A percentile compares a stretch with the other conserved stretches of the same genome.
Evolutionary conservation across 2,329 filamentous ascomycete species (phyloP).

Genomic region (Leptographium lundbergii): DNA sequence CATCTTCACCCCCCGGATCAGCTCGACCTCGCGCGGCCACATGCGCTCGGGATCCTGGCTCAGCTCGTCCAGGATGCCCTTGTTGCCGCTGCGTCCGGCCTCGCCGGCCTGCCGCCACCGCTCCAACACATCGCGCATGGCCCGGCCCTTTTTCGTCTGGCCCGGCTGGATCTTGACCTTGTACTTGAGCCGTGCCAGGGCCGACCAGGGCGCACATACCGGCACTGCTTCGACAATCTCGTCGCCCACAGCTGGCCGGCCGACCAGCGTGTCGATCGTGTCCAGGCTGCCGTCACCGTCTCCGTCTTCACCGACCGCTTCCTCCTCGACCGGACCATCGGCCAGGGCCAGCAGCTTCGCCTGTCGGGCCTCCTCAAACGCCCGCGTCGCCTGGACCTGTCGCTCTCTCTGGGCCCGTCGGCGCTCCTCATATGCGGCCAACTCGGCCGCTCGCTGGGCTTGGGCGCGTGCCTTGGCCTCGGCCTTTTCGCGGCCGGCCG

Average conservation of each 20-base stretch:
- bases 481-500: slow-evolving; percentile 51
- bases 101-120: slow-evolving; percentile 54
- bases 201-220: slow-evolving; percentile 52
- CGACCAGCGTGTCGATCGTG: slow-evolving; percentile 60
- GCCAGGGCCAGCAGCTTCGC: slow-evolving; percentile 43
- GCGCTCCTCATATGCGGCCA: slow-evolving; percentile 58
- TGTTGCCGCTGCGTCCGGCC: slow-evolving; percentile 36
- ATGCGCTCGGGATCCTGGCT: slow-evolving; percentile 57
- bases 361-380: slow-evolving; percentile 59
- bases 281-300: slow-evolving; percentile 33
- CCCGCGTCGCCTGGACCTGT: slow-evolving; percentile 61
- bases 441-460: slow-evolving; percentile 57
- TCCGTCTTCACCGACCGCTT: slow-evolving; percentile 44
- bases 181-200: slow-evolving; percentile 67
- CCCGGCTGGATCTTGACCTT: slow-evolving; percentile 92
- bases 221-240: slow-evolving; percentile 60
- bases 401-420: slow-evolving; percentile 69
- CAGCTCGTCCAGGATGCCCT: slow-evolving; percentile 42
- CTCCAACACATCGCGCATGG: slow-evolving; percentile 78
- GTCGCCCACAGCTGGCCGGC: slow-evolving; percentile 67
- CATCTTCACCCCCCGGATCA: slow-evolving; percentile 68
- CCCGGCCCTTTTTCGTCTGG: slow-evolving; percentile 83
- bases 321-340: slow-evolving; percentile 46
- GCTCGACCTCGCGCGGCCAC: slow-evolving; percentile 75
- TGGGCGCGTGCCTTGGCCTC: slow-evolving; percentile 58